phyloP scores from a whole-genome alignment of 2,329 filamentous ascomycete genomes.

The Sporothrix luriei region DNA sequence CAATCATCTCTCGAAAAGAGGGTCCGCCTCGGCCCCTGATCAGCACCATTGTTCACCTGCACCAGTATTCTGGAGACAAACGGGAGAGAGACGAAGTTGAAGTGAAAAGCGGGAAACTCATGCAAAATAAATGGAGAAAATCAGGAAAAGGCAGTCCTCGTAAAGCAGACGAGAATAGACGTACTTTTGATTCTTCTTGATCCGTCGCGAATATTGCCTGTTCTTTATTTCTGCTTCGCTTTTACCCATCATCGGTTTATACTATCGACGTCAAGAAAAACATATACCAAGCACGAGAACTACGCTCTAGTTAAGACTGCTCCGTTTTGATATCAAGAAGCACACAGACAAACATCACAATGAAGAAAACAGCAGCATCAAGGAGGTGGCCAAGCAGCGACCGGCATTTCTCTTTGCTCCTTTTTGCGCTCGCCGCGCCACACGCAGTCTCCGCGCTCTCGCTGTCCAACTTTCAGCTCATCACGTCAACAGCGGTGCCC shows the following conservation, averaged over 20 bases:
- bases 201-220: background rate
- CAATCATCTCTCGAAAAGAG: background rate
- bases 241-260: background rate
- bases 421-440: conserved; percentile 32
- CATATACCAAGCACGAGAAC: background rate
- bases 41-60: conserved; percentile 8
- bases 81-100: background rate
- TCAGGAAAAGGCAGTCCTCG: background rate
- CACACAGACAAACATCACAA: background rate
- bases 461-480: conserved; percentile 48
- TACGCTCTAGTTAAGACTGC: background rate
- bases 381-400: background rate
- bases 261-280: background rate
- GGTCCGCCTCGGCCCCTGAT: conserved; percentile 17
- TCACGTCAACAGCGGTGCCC: conserved; percentile 45
- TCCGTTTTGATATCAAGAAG: background rate
- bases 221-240: background rate
- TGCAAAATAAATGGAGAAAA: background rate
- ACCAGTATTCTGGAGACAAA: conserved; percentile 1
- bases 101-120: background rate
- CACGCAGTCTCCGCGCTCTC: conserved; percentile 41
- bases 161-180: background rate
- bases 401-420: background rate
- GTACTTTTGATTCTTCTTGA: background rate
- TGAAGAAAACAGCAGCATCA: conserved; percentile 8